phyloP scores from a whole-genome alignment of 169 alveolate genomes.

The Babesia ovis region DNA sequence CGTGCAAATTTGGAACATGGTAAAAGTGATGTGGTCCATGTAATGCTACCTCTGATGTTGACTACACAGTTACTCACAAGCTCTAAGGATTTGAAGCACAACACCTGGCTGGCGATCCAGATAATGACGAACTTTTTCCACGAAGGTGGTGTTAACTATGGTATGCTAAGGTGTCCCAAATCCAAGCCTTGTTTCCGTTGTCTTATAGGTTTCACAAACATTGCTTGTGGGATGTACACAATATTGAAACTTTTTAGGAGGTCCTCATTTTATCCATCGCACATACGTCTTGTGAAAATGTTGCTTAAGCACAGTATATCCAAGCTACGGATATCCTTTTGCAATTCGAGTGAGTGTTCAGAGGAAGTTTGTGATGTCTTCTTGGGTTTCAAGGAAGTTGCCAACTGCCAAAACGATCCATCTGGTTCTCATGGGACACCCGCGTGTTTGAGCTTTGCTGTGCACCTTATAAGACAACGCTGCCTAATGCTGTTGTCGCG shows the following conservation, averaged over 20 bases:
- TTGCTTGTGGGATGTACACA: slow-evolving; percentile 21
- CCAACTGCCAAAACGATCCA: background rate
- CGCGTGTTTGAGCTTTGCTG: slow-evolving; percentile 6
- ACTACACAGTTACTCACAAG: background rate
- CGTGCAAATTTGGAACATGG: background rate
- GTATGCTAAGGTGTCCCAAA: slow-evolving; percentile 32
- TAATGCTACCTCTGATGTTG: slow-evolving; percentile 7
- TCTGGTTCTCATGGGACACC: slow-evolving; percentile 5
- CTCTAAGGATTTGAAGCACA: background rate
- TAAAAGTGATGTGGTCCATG: background rate
- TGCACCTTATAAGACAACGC: slow-evolving; percentile 10
- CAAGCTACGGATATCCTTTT: slow-evolving; percentile 34
- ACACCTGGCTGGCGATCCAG: slow-evolving; percentile 33
- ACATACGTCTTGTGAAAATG: slow-evolving; percentile 31
- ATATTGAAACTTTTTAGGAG: slow-evolving; percentile 20
- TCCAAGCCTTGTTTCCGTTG: slow-evolving; percentile 47
- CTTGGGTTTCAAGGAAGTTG: background rate
- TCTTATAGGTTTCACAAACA: slow-evolving; percentile 8
- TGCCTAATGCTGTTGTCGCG: background rate
- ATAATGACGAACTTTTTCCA: slow-evolving; percentile 39
- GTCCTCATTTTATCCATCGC: slow-evolving; percentile 18
- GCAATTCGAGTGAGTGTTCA: background rate
- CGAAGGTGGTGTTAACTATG: slow-evolving; percentile 37
- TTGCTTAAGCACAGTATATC: slow-evolving; percentile 40
- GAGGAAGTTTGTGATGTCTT: background rate